Conservation (phyloP, 2,329 filamentous ascomycete species). For the Fusarium caatingaense region DNA sequence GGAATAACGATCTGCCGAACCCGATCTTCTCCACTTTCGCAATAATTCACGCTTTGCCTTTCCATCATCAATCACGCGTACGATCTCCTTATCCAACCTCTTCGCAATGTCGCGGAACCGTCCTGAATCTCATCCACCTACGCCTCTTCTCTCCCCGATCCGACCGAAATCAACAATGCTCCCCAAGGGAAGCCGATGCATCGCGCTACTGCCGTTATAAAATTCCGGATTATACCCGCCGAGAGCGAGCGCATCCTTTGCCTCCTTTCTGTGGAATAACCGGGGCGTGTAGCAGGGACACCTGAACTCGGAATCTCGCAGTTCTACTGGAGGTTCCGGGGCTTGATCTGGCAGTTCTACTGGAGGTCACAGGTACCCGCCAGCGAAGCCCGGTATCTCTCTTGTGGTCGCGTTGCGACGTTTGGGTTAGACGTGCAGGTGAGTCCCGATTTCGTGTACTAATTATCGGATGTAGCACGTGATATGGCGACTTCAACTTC, state of each 20-base stretch:
- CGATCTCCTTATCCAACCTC: neutral
- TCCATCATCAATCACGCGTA: neutral
- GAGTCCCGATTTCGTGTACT: neutral
- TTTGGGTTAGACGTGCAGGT: neutral
- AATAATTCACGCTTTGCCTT: neutral
- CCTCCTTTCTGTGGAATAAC: conserved; percentile 13
- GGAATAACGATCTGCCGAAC: neutral
- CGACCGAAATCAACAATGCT: neutral
- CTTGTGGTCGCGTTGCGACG: neutral
- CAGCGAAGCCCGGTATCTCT: conserved; percentile 9
- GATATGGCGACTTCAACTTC: conserved; percentile 8
- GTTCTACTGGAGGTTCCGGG: conserved; percentile 24
- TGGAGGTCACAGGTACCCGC: conserved; percentile 18
- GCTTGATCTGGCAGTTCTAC: conserved; percentile 20
- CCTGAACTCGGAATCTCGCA: conserved; percentile 19
- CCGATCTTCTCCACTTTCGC: neutral
- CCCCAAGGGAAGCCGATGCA: neutral
- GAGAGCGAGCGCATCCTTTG: conserved; percentile 1
- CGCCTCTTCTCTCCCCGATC: neutral
- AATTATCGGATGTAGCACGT: neutral
- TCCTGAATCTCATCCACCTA: neutral
- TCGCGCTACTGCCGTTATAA: conserved; percentile 23
- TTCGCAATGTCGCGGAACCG: conserved; percentile 6
- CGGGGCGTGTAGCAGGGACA: conserved; percentile 21
- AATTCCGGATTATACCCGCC: conserved; percentile 26